Evolutionary conservation across 2,329 filamentous ascomycete species (phyloP), one percentile per base, ranked within the genome.

Genomic region (Fusarium sp.): DNA sequence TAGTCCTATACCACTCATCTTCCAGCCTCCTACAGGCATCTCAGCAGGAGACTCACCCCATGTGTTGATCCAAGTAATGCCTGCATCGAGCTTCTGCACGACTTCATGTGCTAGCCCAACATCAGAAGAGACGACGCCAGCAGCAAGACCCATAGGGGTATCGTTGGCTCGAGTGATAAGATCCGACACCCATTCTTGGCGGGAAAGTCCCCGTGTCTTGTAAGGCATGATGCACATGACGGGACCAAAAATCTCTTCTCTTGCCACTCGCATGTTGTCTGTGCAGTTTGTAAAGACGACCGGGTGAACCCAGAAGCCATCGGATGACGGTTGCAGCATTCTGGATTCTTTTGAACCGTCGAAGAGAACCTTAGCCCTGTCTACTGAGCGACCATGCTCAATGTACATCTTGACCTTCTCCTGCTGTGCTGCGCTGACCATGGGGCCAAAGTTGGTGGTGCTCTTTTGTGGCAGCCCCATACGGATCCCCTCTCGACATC

Each of bases 11-110:
- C 94, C 94, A 77, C 93, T 97, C 85, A 92, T 87, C 84, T 97
- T 97, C 94, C 93, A 97, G 1, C 93, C 93, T 12, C 93, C 93
- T 0, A 97, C 93, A 4, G 92, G 91, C 94, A 97, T 97, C 83
- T 97, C 93, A 1, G 94, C 93, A 0, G 93, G 93, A 50, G 88
- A 91, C 82, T 97, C 93, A n/a, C 94, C 93, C 94, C 94, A 97
- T 0, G 92, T 94, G 79, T 97, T 97, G 55, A 97, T 86, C 93
- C 93, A 97, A 2, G 93, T 97, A 75, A 97, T 97, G 34, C 93
- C 93, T 0, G 93, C 93, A 76, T 97, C 87, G 7, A 97, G 82
- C 75, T 88, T 85, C 25, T 87, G 85, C 43, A 95, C 85, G 2
- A 95, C 87, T 45, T 87, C 83, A 75, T 97, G 93, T 58, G 92